Base-by-base conservation (phyloP, 2,329 filamentous ascomycete genomes). In the Lecanicillium sp. region DNA sequence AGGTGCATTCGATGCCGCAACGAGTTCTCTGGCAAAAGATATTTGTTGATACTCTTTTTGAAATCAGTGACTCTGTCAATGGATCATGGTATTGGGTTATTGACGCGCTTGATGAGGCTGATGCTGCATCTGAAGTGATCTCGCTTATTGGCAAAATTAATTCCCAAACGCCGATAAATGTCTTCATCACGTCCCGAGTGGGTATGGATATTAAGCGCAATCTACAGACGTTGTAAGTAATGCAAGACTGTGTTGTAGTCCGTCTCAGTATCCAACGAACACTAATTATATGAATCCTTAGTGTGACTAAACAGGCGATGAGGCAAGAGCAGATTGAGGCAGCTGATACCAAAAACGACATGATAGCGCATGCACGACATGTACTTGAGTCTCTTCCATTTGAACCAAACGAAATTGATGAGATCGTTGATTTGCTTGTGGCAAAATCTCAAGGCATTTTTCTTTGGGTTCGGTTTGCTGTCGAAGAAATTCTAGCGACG, bases 371-470 rank as follows among this genome's bases (percentile, higher is more conserved):
- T 19, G 30, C 30, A 2, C 19, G 20, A 12, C 30, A 26, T 12
- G 21, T 17, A 17, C 41, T 44, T 19, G 29, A 33, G 12, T 35
- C 41, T 17, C 41, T 44, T 8, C 41, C 41, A 3, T 44, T 44
- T 24, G 30, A 44, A 14, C 4, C 10, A 5, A 4, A 35, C 3
- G 29, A 44, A 12, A 23, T 44, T 14, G 20, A 26, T 6, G 10
- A 44, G 14, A 44, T 44, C 17, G 30, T 44, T 6, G 7, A 23
- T 3, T 11, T 43, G n/a, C 6, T 44, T 6, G 41, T 44, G 2
- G 12, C 11, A 24, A 44, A 44, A 8, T 44, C 41, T 2, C 41
- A 35, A 24, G 41, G 41, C 14, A 44, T 44, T 4, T 44, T 44
- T 15, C 41, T 44, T 8, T 44, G 41, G 41, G 14, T 44, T 24